Base-by-base conservation (phyloP, 805 yeast genomes). In the Saccharomycopsis olivae region DNA sequence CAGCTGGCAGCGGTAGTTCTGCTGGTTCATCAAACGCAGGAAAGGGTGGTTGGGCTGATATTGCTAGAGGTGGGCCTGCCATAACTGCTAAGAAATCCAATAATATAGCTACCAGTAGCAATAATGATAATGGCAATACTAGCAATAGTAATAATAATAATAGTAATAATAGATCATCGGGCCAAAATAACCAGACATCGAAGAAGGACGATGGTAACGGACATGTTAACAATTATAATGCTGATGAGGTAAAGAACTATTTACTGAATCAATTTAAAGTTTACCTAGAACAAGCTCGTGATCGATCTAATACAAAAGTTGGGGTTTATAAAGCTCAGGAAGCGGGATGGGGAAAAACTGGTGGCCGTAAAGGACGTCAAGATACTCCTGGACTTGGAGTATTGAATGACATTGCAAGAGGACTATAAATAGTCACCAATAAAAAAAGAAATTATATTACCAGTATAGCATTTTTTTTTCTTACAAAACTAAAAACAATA, bases 31-130 rank as follows among this genome's bases (percentile, higher is more conserved):
- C n/a, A n/a, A n/a, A n/a, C n/a, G n/a, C n/a, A n/a, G n/a, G n/a
- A n/a, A n/a, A n/a, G n/a, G n/a, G n/a, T 11, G 43, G 43, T 5
- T 40, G 43, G 43, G 43, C 43, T 10, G 43, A 39, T 3, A 29
- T 35, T 3, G 39, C 33, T n/a, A 17, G 35, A 13, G 28, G 39
- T 13, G 43, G 43, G 8, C 16, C 39, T 19, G 27, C 21, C n/a
- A n/a, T n/a, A n/a, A n/a, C n/a, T n/a, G n/a, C n/a, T n/a, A n/a
- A n/a, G n/a, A n/a, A 23, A 23, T 23, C 25, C 6, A 23, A 23
- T 23, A 23, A 23, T 23, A n/a, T n/a, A n/a, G n/a, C n/a, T n/a
- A 23, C 27, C 27, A 23, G 27, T 11, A 23, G 27, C 11, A 11
- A 23, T 23, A 23, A 23, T 23, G 11, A 23, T 23, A 23, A 23